A percentile compares a stretch with the other conserved stretches of the same genome.
Conservation (phyloP, 345 rosid genomes). For the Brassica napus region DNA sequence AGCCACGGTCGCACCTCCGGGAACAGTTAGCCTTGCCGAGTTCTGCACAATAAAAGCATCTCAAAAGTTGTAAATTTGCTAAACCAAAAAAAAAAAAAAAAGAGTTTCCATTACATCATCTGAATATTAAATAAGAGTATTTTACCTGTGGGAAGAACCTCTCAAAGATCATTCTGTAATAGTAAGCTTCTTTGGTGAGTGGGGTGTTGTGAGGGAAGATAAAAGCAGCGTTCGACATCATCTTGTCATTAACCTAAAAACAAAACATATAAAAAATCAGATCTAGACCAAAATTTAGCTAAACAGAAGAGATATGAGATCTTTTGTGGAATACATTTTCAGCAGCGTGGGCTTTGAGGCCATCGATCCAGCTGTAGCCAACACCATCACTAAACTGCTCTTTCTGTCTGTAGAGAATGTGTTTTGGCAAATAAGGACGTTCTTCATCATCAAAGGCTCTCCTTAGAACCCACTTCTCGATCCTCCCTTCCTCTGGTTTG, state of each 20-base stretch:
- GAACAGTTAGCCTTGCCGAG: conserved; percentile 80
- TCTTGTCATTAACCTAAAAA: conserved; percentile 69
- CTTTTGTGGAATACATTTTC: conserved; percentile 47
- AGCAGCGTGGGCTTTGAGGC: conserved; percentile 83
- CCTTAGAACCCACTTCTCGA: conserved; percentile 88
- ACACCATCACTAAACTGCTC: conserved; percentile 98
- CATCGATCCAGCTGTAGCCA: conserved; percentile 97
- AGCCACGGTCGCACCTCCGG: conserved; percentile 87
- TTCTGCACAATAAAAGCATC: conserved; percentile 46
- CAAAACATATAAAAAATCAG: background rate
- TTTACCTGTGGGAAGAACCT: conserved; percentile 81
- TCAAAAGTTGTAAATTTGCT: background rate
- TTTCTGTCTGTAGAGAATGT: conserved; percentile 90
- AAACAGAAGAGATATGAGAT: background rate
- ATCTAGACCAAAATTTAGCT: background rate
- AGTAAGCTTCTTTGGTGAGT: conserved; percentile 78
- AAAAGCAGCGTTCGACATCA: conserved; percentile 72
- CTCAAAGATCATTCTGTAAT: conserved; percentile 88
- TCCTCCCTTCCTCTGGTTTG: conserved; percentile 61
- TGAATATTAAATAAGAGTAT: background rate
- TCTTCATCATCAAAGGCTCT: conserved; percentile 87
- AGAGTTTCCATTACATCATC: background rate
- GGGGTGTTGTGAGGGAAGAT: conserved; percentile 90
- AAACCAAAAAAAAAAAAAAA: background rate
- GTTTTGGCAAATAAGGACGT: conserved; percentile 87